Evolutionary conservation across 2,329 filamentous ascomycete genomes (phyloP), one percentile per base, ranked within the genome.

Genomic region (Fusarium sp.): DNA sequence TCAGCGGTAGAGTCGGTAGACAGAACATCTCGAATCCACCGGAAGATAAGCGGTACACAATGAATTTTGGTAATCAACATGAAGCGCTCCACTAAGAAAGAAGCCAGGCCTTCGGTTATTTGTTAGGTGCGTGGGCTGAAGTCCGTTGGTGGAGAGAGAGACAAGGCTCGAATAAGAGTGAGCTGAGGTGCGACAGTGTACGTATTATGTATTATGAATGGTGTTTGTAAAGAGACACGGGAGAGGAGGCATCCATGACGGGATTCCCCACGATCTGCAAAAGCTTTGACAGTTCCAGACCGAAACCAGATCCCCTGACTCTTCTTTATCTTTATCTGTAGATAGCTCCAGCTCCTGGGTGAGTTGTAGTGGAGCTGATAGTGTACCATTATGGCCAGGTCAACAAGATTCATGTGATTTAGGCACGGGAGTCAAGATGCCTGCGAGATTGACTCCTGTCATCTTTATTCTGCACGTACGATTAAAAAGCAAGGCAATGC

Each of bases 261-360:
- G 68, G 58, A 60, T 73, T 66, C 70, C 70, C 71, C 70, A 67
- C 65, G 72, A 67, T 73, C 68, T 71, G 58, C 65, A 70, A 42
- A 44, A 66, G 61, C 67, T 67, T 67, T 67, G 64, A 67, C 62
- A 67, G 46, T 24, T 22, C 53, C 56, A 63, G 51, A 45, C 57
- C 59, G 22, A 18, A 50, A 38, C 34, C n/a, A 53, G 24, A 34
- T 38, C 34, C 50, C 40, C 50, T 43, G 18, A 20, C 24, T 45
- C 47, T 22, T 16, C 15, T 50, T 16, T 50, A 22, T 51, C 30
- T n/a, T 20, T 52, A 43, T 42, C 27, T 42, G 42, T 51, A 73
- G 64, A 76, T 74, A 74, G 72, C 70, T 68, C 74, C 68, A 74
- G 68, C 62, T 52, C 34, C 34, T n/a, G 6, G 34, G 34, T 68